Base-by-base conservation (phyloP, 345 rosid genomes). In the Alliaria petiolata region DNA sequence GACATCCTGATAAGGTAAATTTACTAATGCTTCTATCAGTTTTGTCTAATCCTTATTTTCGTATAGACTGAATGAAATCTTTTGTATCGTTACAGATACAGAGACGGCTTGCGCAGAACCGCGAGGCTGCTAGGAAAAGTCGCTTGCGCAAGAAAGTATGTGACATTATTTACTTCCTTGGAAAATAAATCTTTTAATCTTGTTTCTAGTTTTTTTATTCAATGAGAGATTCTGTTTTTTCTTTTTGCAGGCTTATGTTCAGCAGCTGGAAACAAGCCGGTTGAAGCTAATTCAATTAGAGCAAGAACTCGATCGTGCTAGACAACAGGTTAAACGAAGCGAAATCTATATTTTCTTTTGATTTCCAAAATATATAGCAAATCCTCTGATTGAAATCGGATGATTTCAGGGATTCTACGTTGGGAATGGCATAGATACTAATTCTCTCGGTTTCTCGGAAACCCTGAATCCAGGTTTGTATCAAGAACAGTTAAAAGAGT, bases 61-160 rank as follows among this genome's bases (percentile, higher is more conserved):
- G 6, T 34, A 15, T 57, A 16, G 30, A 17, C 53, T 58, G n/a
- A 66, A 22, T 58, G 28, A 31, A n/a, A 3, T 50, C 11, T 12
- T 39, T 30, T n/a, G 38, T 28, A 36, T 45, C 14, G 9, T 30
- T n/a, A 36, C 75, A 91, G 99, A 78, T 88, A 77, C 95, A 89
- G 67, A 88, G 97, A 80, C 95, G 99, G 44, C 97, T 91, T 44
- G 97, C 97, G 0, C 99, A 91, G 61, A 95, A 95, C 66, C 95
- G 97, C 14, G 97, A 91, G 82, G 99, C 99, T 79, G 99, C 99
- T 53, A 91, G 96, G 67, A 95, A 95, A 78, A 91, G 99, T 75
- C 97, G 99, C 33, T 71, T 95, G 76, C 84, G 99, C 69, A 95
- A 91, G 78, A 95, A 95, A 86, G 99, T 95, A 76, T 7, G 54